These are phyloP conservation scores for Pseudopyrenochaeta lycopersici DNA, from an alignment of 2,329 filamentous ascomycete genomes.

Conservation along the genomic window DNA sequence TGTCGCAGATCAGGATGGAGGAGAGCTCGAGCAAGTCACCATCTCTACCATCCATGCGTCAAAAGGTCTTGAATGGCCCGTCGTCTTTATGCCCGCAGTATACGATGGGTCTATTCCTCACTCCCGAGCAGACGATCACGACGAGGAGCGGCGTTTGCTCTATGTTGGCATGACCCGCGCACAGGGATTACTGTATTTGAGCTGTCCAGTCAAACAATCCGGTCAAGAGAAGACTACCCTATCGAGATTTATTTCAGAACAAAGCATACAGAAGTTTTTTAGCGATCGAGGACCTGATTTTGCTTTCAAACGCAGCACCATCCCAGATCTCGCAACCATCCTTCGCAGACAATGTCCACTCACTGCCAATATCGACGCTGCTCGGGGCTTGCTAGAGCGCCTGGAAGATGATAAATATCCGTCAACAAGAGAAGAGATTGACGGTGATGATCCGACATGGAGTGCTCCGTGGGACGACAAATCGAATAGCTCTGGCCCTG, in stretches of 20 bases:
- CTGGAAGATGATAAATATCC: constrained; percentile 49
- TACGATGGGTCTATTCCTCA: constrained; percentile 94
- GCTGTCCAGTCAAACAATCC: constrained; percentile 75
- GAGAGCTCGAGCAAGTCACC: constrained; percentile 73
- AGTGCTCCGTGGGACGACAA: constrained; percentile 18
- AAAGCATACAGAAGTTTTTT: constrained; percentile 62
- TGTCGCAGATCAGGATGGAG: constrained; percentile 70
- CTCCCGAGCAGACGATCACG: constrained; percentile 80
- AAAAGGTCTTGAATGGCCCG: constrained; percentile 95
- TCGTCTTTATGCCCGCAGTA: constrained; percentile 90
- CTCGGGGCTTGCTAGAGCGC: constrained; percentile 34
- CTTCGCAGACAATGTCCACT: constrained; percentile 70
- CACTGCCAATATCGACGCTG: constrained; percentile 44
- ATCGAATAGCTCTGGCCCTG: constrained; percentile 7
- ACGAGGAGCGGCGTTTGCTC: constrained; percentile 86
- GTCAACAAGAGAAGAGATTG: constrained; percentile 45
- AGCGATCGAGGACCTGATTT: constrained; percentile 69
- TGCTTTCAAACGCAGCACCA: constrained; percentile 68
- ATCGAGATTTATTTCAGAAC: constrained; percentile 74
- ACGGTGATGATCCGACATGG: constrained; percentile 36
- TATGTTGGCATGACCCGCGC: constrained; percentile 98
- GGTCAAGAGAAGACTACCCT: constrained; percentile 69
- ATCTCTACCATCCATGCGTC: constrained; percentile 97
- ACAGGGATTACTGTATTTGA: constrained; percentile 85
- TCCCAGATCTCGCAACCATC: constrained; percentile 76